Evolutionary conservation across 257 asterid species (phyloP).

Genomic region (Nicotiana sylvestris): DNA sequence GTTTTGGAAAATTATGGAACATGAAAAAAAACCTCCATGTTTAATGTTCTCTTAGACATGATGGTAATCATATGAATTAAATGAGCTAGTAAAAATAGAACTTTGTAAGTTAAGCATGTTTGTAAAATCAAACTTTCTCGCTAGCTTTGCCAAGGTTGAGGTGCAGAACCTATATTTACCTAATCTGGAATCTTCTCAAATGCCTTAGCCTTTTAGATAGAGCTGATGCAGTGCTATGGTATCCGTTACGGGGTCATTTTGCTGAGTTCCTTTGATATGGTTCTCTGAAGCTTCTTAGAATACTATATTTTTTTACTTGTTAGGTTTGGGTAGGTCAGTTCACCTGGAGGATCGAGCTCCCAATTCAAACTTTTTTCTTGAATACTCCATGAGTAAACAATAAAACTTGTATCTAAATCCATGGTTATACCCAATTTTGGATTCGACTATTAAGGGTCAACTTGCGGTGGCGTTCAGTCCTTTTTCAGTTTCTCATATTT

Average conservation of each 20-base stretch:
- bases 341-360: not conserved
- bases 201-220: not conserved
- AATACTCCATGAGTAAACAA: not conserved
- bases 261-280: not conserved
- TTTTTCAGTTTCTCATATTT: not conserved
- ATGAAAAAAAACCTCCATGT: not conserved
- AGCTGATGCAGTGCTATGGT: not conserved
- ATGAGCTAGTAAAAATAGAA: conserved; percentile 7
- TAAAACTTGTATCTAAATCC: not conserved
- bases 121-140: not conserved
- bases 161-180: not conserved
- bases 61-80: not conserved
- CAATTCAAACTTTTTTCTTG: not conserved
- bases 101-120: not conserved
- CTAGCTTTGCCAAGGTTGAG: not conserved
- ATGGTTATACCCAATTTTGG: not conserved
- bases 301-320: not conserved
- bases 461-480: not conserved
- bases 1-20: not conserved
- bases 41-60: not conserved
- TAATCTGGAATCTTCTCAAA: not conserved
- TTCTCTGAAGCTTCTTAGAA: not conserved
- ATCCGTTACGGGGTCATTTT: not conserved
- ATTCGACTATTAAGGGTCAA: not conserved
- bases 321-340: not conserved